Conservation (phyloP, 1,284 basidiomycete species). For the Melampsora larici-populina region DNA sequence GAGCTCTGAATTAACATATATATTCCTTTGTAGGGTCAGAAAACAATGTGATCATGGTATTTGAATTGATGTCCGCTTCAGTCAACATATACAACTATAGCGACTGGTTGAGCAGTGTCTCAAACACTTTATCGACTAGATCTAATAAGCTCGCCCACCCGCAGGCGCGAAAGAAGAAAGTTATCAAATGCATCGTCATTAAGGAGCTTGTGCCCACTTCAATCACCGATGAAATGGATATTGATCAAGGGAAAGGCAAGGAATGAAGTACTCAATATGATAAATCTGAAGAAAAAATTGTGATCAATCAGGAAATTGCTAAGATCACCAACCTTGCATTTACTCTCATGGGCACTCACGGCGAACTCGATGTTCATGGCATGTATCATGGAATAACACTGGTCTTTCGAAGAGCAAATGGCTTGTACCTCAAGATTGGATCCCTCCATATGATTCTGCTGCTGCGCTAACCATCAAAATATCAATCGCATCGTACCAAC, state of each 20-base stretch:
- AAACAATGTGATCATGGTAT: too few relatives aligned
- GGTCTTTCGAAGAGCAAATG: constrained; percentile 68
- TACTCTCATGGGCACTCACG: constrained; percentile 68
- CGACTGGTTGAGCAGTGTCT: constrained; percentile 24
- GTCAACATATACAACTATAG: too few relatives aligned
- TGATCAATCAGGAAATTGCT: constrained; percentile 59
- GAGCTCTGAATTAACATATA: too few relatives aligned
- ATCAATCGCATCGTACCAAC: neutral
- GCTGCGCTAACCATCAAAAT: constrained; percentile 50
- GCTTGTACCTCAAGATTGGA: constrained; percentile 66
- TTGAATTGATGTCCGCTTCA: too few relatives aligned
- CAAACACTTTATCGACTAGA: constrained; percentile 43
- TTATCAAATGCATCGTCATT: constrained; percentile 9
- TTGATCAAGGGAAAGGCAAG: neutral
- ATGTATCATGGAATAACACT: constrained; percentile 73
- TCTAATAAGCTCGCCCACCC: constrained; percentile 34
- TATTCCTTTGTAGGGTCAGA: too few relatives aligned
- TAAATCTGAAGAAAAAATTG: constrained; percentile 16
- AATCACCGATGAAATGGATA: constrained; percentile 5
- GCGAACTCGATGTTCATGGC: constrained; percentile 76
- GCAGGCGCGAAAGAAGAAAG: constrained; percentile 46
- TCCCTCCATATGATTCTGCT: constrained; percentile 68
- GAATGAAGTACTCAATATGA: constrained; percentile 47
- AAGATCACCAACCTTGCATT: constrained; percentile 75
- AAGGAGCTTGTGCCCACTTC: constrained; percentile 22